Evolutionary conservation across 495 filamentous ascomycete species (phyloP).

Genomic region (Neurospora cerealis): DNA sequence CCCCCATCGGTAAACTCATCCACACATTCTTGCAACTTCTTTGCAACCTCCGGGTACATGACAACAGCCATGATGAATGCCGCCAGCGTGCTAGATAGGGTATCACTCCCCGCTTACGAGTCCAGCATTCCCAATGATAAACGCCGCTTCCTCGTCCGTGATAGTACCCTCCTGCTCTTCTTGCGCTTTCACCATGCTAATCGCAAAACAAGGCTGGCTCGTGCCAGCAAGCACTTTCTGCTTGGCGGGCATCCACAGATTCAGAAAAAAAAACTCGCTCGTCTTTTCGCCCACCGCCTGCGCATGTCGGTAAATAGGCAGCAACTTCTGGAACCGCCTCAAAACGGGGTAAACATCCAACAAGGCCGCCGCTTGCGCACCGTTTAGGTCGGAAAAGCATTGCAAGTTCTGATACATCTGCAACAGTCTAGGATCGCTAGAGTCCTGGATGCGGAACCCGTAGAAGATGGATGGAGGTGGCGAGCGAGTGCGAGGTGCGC

Average conservation of each 20-base stretch:
- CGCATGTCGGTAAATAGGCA: not conserved
- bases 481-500: slow-evolving; percentile 31
- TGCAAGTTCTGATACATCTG: slow-evolving; percentile 18
- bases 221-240: not conserved
- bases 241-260: not conserved
- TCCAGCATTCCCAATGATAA: slow-evolving; percentile 21
- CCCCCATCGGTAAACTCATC: slow-evolving; percentile 29
- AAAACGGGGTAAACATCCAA: slow-evolving; percentile 4
- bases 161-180: slow-evolving; percentile 5
- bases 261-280: not conserved
- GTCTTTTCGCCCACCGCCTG: not conserved
- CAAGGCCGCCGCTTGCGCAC: not conserved
- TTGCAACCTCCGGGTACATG: slow-evolving; percentile 28
- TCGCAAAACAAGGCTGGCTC: slow-evolving; percentile 5
- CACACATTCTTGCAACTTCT: slow-evolving; percentile 40
- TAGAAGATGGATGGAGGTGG: slow-evolving; percentile 35
- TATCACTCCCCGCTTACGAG: slow-evolving; percentile 45
- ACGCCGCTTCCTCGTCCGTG: slow-evolving; percentile 15
- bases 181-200: slow-evolving; percentile 9
- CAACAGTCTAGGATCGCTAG: slow-evolving; percentile 26
- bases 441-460: slow-evolving; percentile 27
- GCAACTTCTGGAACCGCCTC: slow-evolving; percentile 17
- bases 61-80: slow-evolving; percentile 43
- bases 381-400: not conserved
- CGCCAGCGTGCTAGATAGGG: slow-evolving; percentile 26